Evolutionary conservation across 2,329 filamentous ascomycete species (phyloP).

Genomic region (Chaetomium olivaceum): DNA sequence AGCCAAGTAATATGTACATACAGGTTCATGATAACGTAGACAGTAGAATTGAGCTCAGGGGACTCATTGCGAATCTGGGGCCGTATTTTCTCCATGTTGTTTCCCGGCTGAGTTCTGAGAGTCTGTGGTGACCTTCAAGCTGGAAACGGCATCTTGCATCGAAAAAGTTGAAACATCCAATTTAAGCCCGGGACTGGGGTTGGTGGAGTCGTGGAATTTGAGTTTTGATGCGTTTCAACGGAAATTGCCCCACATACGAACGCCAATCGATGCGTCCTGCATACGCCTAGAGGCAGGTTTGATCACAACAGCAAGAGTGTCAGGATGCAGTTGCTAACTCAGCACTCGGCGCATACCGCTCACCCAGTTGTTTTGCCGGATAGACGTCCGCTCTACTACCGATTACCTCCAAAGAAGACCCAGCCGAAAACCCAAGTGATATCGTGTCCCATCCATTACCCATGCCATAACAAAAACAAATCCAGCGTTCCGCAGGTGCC

Average conservation of each 20-base stretch:
- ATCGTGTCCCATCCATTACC: neutral
- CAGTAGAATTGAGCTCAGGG: too few relatives aligned
- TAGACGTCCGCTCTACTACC: too few relatives aligned
- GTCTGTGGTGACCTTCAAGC: neutral
- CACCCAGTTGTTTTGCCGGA: too few relatives aligned
- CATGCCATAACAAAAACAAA: conserved; percentile 1
- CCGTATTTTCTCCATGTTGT: neutral
- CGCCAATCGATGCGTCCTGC: neutral
- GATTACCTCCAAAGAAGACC: neutral
- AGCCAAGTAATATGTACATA: neutral
- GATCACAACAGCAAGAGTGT: neutral
- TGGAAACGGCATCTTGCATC: neutral
- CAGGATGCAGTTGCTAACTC: too few relatives aligned
- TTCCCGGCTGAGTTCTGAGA: neutral
- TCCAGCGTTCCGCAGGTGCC: neutral
- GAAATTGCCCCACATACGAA: conserved; percentile 7
- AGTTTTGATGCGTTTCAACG: conserved; percentile 24
- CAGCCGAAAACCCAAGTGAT: neutral
- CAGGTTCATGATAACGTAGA: neutral
- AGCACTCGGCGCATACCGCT: too few relatives aligned
- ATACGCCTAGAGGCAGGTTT: neutral
- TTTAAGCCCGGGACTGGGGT: neutral
- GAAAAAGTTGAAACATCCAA: conserved; percentile 13
- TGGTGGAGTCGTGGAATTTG: conserved; percentile 17
- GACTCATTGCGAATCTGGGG: neutral